Evolutionary conservation across 345 rosid genomes (phyloP).

Genomic region (Draba incana): DNA sequence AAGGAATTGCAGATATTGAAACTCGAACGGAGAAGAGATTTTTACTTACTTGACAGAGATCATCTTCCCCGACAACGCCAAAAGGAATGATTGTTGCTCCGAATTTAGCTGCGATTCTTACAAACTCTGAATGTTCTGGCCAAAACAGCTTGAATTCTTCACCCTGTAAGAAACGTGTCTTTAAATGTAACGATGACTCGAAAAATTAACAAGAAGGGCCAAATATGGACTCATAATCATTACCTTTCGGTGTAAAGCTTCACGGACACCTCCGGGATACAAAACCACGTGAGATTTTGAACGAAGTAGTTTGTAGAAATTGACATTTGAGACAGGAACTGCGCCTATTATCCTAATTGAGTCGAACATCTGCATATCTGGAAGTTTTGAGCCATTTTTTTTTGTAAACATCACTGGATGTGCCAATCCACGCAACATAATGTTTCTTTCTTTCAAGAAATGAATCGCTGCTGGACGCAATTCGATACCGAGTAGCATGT

Average conservation of each 20-base stretch:
- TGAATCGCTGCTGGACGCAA: conserved; percentile 49
- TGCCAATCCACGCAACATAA: conserved; percentile 64
- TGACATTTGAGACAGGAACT: conserved; percentile 62
- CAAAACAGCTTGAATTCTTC: conserved; percentile 74
- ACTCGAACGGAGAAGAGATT: conserved; percentile 13
- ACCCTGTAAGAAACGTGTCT: conserved; percentile 49
- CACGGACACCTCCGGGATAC: conserved; percentile 81
- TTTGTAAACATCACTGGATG: conserved; percentile 62
- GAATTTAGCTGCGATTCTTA: conserved; percentile 70
- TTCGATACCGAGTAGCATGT: conserved; percentile 72
- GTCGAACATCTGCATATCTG: conserved; percentile 49
- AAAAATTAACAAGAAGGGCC: conserved; percentile 23
- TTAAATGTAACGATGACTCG: not conserved
- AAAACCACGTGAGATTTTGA: conserved; percentile 65
- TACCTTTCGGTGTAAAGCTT: conserved; percentile 74
- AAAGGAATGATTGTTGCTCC: conserved; percentile 83
- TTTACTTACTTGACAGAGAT: conserved; percentile 57
- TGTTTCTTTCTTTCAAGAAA: conserved; percentile 56
- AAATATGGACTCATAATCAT: conserved; percentile 14
- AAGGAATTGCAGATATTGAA: too few species aligned
- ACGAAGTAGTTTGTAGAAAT: conserved; percentile 63
- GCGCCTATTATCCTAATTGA: conserved; percentile 56
- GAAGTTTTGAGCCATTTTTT: conserved; percentile 44
- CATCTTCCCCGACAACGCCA: conserved; percentile 80
- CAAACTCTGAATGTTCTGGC: conserved; percentile 77